Evolutionary conservation across 2,329 filamentous ascomycete genomes (phyloP), one percentile per base, ranked within the genome.

Genomic region (Coniella vitis): DNA sequence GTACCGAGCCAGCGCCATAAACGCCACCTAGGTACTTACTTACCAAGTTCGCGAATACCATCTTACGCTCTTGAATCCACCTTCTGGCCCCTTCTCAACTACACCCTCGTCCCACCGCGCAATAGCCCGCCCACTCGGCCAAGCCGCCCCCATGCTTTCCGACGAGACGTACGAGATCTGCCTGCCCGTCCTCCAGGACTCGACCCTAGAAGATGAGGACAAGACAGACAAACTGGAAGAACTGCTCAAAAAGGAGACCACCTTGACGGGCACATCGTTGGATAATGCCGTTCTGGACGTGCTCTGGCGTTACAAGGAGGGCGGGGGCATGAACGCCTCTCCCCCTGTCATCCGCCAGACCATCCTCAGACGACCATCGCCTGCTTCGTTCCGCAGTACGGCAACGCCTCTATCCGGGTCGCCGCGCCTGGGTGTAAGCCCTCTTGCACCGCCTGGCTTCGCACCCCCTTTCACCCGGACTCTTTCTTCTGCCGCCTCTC

Each of bases 151-250:
- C 64, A 96, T 97, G 91, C 84, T 95, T 55, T 87, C 90, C 60
- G 91, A 97, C 74, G 83, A 90, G 59, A 83, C 91, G 48, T 95
- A 94, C 73, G 90, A 96, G 60, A 79, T 93, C 61, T 95, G 90
- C 67, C 81, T 94, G 64, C 87, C 89, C 45, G 80, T 96, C 63
- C 79, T 98, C 56, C 84, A 93, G 71, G 85, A 96, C 69, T 71
- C 81, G 51, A 75, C 77, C 48, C 75, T 95, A 54, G 88, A 95
- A 60, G 93, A 97, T 55, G 93, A 98, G 69, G 91, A 96, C 63
- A 95, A 93, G 74, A 91, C 87, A 42, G 91, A 97, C 68, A 87
- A 81, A 69, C 75, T 96, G 46, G 90, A 96, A 70, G 86, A 90
- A 57, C 75, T 96, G 46, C 75, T 97, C 60, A 84, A 83, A 67